These are phyloP conservation scores for Verbascum thapsus DNA, from an alignment of 257 asterid genomes.

Conservation along the genomic window DNA sequence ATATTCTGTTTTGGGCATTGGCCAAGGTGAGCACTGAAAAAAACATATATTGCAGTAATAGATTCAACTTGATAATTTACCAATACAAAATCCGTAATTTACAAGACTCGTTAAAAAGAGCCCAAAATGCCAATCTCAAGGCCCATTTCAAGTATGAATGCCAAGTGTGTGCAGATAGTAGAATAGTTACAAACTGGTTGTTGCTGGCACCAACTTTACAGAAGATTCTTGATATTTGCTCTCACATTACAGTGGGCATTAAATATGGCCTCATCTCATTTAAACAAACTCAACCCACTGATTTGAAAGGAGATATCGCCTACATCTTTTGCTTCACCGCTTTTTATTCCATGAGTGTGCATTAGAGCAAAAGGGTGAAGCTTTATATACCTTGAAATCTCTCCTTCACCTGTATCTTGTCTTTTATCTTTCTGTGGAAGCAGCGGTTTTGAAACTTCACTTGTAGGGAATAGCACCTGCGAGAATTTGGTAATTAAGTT, in stretches of 20 bases:
- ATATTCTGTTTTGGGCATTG: neutral
- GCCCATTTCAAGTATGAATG: constrained; percentile 12
- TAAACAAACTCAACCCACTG: constrained; percentile 13
- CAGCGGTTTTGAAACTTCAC: neutral
- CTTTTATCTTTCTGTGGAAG: constrained; percentile 13
- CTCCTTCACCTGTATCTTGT: neutral
- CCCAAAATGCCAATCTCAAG: neutral
- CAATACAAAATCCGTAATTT: neutral
- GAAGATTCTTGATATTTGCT: constrained; percentile 15
- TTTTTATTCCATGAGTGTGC: neutral
- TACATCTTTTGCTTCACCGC: neutral
- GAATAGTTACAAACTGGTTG: neutral
- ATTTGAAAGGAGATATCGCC: neutral
- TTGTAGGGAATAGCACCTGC: no score
- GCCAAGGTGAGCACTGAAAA: neutral
- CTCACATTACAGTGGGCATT: constrained; percentile 20
- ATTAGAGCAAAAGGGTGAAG: neutral
- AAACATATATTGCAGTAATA: neutral
- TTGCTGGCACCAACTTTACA: constrained; percentile 3
- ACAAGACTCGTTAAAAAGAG: neutral
- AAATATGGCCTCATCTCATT: neutral
- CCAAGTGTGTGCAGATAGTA: constrained; percentile 20
- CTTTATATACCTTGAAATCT: neutral
- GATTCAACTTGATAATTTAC: constrained; percentile 4
- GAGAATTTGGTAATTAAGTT: constrained; percentile 12